phyloP scores from a whole-genome alignment of 1,284 basidiomycete species.

The Erythrobasidium hasegawianum region DNA sequence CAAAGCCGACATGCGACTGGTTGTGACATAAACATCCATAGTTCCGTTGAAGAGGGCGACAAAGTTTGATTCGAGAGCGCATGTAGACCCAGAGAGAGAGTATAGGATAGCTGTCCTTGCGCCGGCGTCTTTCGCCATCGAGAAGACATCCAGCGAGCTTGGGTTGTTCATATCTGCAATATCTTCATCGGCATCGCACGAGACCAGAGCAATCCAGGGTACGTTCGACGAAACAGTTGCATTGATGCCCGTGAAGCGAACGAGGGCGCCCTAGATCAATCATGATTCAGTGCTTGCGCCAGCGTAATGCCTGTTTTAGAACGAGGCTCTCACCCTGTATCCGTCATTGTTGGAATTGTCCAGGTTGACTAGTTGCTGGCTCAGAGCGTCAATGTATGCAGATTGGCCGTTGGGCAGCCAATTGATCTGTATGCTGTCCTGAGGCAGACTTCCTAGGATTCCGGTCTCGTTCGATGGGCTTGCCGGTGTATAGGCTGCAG shows the following conservation, averaged over 20 bases:
- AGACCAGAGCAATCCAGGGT: slow-evolving; percentile 82
- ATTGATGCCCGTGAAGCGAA: slow-evolving; percentile 45
- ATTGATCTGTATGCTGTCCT: slow-evolving; percentile 40
- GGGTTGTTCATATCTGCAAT: slow-evolving; percentile 46
- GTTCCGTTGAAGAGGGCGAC: slow-evolving; percentile 56
- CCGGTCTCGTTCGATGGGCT: slow-evolving; percentile 40
- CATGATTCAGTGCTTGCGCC: background rate
- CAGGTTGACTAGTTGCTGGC: slow-evolving; percentile 27
- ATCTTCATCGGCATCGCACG: slow-evolving; percentile 73
- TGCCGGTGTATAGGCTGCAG: slow-evolving; percentile 38
- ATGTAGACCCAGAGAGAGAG: slow-evolving; percentile 54
- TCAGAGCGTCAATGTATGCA: slow-evolving; percentile 33
- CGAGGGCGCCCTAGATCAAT: slow-evolving; percentile 40
- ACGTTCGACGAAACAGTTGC: slow-evolving; percentile 54
- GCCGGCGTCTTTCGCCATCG: slow-evolving; percentile 67
- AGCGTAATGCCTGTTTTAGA: background rate
- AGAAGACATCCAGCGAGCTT: slow-evolving; percentile 64
- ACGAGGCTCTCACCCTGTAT: background rate
- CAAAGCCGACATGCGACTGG: slow-evolving; percentile 8
- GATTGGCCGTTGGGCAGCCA: slow-evolving; percentile 38
- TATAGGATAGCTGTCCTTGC: slow-evolving; percentile 63
- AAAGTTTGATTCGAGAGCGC: slow-evolving; percentile 63
- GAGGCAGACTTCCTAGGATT: slow-evolving; percentile 18
- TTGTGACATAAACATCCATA: slow-evolving; percentile 61
- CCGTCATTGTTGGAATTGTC: slow-evolving; percentile 34